phyloP scores from a whole-genome alignment of 2,329 filamentous ascomycete species.

The Botrytis sinoallii region DNA sequence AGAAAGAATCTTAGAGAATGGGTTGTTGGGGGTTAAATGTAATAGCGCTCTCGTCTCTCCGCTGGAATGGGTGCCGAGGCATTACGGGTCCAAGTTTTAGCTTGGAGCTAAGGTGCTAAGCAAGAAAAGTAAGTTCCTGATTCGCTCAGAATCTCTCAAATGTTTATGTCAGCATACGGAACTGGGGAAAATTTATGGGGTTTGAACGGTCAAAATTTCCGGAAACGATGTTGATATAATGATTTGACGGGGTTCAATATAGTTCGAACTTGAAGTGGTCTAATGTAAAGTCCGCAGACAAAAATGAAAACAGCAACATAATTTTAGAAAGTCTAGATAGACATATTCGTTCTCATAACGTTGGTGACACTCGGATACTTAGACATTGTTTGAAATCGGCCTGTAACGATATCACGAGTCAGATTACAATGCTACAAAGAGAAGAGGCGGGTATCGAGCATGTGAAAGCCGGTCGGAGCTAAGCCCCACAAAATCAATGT shows the following conservation, averaged over 20 bases:
- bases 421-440: neutral
- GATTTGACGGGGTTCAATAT: neutral
- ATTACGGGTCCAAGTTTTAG: constrained; percentile 8
- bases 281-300: neutral
- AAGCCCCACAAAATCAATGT: constrained; percentile 14
- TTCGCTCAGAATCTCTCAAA: neutral
- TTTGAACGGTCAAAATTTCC: neutral
- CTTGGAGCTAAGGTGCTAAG: constrained; percentile 11
- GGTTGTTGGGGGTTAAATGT: constrained; percentile 21
- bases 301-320: neutral
- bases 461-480: constrained; percentile 17
- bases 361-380: neutral
- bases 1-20: neutral
- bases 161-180: constrained; percentile 9
- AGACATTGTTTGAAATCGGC: neutral
- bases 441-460: constrained; percentile 10
- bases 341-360: neutral
- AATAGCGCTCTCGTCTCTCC: constrained; percentile 16
- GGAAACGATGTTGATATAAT: neutral
- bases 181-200: constrained; percentile 11
- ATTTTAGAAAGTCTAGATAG: neutral
- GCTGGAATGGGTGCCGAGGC: constrained; percentile 19
- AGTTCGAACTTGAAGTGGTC: neutral
- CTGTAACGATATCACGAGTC: neutral
- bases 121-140: constrained; percentile 2